Evolutionary conservation across 1,139 yeast genomes (phyloP), one percentile per base, ranked within the genome.

Genomic region (Saccharomyces hybrid): DNA sequence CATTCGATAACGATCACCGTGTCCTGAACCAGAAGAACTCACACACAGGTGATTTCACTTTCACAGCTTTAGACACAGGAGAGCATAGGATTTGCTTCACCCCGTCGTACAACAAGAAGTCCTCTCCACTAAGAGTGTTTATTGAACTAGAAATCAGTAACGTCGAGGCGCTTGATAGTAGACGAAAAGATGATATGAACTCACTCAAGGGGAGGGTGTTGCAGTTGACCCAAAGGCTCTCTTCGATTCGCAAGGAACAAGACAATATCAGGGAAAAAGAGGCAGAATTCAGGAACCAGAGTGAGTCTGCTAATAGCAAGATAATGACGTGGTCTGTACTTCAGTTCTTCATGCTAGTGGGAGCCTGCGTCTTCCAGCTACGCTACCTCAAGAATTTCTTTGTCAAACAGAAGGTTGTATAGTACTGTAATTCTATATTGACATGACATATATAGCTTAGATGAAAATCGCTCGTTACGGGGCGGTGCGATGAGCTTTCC

Each of bases 41-140:
- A 1, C 71, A 81, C 12, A 68, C 70, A 7, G 84, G 86, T 6
- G 83, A 81, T 58, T 83, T 83, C 63, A 78, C 84, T 0, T 83
- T 82, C 68, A 80, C 82, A 14, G 81, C 86, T 0, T 64, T 82
- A 47, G 86, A 79, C 32, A 70, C 79, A 1, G 88, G 88, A 21
- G 86, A 83, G 56, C 88, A 83, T 65, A 74, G 78, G 55, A 75
- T 83, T 48, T 83, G 88, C 64, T 65, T 83, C 46, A 77, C 81
- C 1, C 86, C 88, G 24, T 71, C 73, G 55, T 77, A 76, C 55
- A 74, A 78, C 49, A 78, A 75, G 59, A 70, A 64, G 53, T 67
- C 68, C 60, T 73, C 68, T 47, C 76, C 61, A 52, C 75, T 71
- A 54, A 74, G 78, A 60, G 67, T 78, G 2, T 71, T 71, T 55